phyloP scores from a whole-genome alignment of 2,329 filamentous ascomycete species.

The Boeremia exigua region DNA sequence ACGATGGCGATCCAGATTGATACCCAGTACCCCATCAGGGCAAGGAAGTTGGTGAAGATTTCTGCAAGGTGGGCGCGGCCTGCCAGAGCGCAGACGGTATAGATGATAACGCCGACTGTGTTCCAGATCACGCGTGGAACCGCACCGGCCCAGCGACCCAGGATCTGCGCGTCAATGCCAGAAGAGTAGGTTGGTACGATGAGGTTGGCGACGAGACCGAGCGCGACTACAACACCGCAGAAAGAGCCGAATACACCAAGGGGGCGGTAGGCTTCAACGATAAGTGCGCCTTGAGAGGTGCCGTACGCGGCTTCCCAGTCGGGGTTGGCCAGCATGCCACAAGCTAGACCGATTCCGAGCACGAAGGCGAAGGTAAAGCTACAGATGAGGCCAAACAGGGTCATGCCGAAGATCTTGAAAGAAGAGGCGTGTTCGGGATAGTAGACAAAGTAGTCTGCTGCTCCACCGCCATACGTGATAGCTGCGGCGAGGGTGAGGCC shows the following conservation, averaged over 20 bases:
- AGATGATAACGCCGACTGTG: constrained; percentile 66
- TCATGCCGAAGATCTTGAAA: constrained; percentile 62
- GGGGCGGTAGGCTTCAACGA: constrained; percentile 66
- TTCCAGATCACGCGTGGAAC: constrained; percentile 72
- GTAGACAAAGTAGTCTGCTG: constrained; percentile 73
- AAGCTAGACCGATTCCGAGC: constrained; percentile 67
- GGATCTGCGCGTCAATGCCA: constrained; percentile 71
- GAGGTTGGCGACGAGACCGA: constrained; percentile 70
- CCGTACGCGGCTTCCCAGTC: constrained; percentile 65
- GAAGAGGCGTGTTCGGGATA: constrained; percentile 62
- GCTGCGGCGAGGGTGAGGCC: constrained; percentile 70
- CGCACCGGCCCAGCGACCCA: constrained; percentile 63
- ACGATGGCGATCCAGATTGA: constrained; percentile 69
- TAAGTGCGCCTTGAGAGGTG: constrained; percentile 67
- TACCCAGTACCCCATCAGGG: constrained; percentile 75
- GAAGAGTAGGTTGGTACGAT: constrained; percentile 68
- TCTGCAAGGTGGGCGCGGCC: constrained; percentile 66
- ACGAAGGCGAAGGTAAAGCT: constrained; percentile 68
- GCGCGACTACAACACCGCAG: constrained; percentile 68
- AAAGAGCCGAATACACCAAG: constrained; percentile 70
- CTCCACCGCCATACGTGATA: constrained; percentile 67
- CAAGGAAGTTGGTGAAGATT: constrained; percentile 73
- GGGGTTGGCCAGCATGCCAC: constrained; percentile 59
- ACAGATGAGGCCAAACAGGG: constrained; percentile 61
- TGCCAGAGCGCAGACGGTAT: constrained; percentile 68